Base-by-base conservation (phyloP, 257 asterid genomes). In the Coffea eugenioides region DNA sequence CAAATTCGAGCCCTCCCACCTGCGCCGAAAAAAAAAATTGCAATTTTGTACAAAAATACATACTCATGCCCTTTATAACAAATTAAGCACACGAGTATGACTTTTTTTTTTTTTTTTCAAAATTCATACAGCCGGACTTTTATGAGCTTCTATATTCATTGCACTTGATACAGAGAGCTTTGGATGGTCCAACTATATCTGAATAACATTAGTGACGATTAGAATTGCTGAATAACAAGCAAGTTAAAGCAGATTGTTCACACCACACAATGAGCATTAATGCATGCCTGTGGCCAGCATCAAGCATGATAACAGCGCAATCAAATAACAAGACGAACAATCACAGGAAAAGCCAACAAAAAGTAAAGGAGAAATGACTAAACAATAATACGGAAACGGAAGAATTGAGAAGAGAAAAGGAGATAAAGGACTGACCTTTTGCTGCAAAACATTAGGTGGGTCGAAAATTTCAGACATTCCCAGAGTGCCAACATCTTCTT, bases 221-320 rank as follows among this genome's bases (percentile, higher is more conserved):
- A 62, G 6, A 59, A 59, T 14, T 52, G 5, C 20, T 52, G 20
- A 51, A 12, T 2, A 21, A 21, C 31, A 23, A 6, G 68, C 68
- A 62, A 23, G 68, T 34, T 34, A n/a, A 23, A 23, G 68, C 68
- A 62, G 14, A 62, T 21, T 23, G 31, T 62, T 62, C 36, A 62
- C n/a, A 62, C 36, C 21, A 57, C 21, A 71, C 21, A 39, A 54
- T 14, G 14, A 69, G 23, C 18, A 27, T 77, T 9, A 6, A 70
- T 56, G 52, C 62, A 6, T 12, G 52, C 6, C 76, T 39, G 13
- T 75, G 73, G 54, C 57, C 67, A 74, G 66, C 81, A 62, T 21
- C 51, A 34, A 65, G 23, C 71, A 77, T 70, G 76, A 84, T 82
- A 79, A 75, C 73, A 65, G 77, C 75, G 45, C 39, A 77, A 84